Base-by-base conservation (phyloP, 163 green algal genomes). In the Scenedesmus sp. region DNA sequence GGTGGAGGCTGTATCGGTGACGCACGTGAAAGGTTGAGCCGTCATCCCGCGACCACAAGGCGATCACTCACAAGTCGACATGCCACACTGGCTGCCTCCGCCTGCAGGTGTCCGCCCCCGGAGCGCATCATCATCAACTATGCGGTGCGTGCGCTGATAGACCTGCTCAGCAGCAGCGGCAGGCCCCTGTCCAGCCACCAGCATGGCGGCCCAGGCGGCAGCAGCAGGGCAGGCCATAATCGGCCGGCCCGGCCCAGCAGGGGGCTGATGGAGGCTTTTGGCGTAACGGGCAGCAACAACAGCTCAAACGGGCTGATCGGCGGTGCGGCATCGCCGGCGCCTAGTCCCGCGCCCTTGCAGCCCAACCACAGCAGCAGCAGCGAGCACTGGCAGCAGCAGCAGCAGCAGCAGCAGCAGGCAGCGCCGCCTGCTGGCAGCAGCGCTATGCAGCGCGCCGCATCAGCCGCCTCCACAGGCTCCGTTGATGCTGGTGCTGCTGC, bases 121-220 rank as follows among this genome's bases (percentile, higher is more conserved):
- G 90, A 96, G 81, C 93, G 94, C 15, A 90, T 97, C 20, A 93
- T 97, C 18, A 90, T 91, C 42, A 96, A 97, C 92, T 86, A 93
- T 2, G 92, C 92, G 44, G 94, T 96, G 40, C 88, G 95, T 16
- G 85, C 76, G 37, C 91, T 97, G 42, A 87, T 97, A 15, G 88
- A 93, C 20, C 82, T 90, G 51, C 91, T 90, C 12, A 46, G 56
- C 26, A 84, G 87, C 80, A 84, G 80, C 61, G 40, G 87, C 87
- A 81, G 78, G 53, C 56, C 78, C 1, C 35, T 73, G 26, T 72
- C 87, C 22, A 43, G 56, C 37, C 40, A 82, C 43, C 87, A 81
- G 49, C 53, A 42, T 51, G 83, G 83, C 33, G 42, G 76, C 78
- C 42, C 24, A 37, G n/a, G 76, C 35, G 30, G 87, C 78, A 82